Conservation (phyloP, 2,329 filamentous ascomycete genomes). For the Catunica adiposa region DNA sequence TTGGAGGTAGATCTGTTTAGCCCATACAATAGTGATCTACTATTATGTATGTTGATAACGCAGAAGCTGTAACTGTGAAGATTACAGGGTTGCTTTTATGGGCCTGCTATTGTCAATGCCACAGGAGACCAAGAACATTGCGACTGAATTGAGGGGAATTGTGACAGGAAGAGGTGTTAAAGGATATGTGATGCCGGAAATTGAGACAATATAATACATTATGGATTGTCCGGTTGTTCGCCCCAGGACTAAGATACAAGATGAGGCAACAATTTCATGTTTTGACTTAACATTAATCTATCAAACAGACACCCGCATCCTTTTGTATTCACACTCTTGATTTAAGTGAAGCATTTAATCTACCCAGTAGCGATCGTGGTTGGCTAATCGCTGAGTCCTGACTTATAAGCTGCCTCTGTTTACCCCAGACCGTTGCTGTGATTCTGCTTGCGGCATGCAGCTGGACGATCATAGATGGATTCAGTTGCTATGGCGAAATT, state of each 20-base stretch:
- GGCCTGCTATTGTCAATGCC: neutral
- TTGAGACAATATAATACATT: too few relatives aligned
- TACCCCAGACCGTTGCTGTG: neutral
- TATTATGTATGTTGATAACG: neutral
- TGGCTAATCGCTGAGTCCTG: slow-evolving; percentile 5
- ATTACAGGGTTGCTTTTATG: neutral
- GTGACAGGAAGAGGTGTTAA: too few relatives aligned
- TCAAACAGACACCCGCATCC: neutral
- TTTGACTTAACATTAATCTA: neutral
- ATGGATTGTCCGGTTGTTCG: too few relatives aligned
- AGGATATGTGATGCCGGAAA: too few relatives aligned
- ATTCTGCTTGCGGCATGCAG: neutral
- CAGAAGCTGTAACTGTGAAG: neutral
- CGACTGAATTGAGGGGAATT: too few relatives aligned
- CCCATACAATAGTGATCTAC: too few relatives aligned
- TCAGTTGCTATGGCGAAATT: slow-evolving; percentile 2
- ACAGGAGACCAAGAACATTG: too few relatives aligned
- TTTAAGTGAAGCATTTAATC: too few relatives aligned
- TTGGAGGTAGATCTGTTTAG: too few relatives aligned
- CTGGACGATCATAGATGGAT: neutral
- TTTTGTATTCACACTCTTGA: too few relatives aligned
- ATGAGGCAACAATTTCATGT: neutral
- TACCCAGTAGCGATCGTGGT: neutral
- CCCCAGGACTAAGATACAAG: too few relatives aligned
- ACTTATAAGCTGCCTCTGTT: neutral